Evolutionary conservation across 257 asterid genomes (phyloP), one percentile per base, ranked within the genome.

Genomic region (Voacanga thouarsii): DNA sequence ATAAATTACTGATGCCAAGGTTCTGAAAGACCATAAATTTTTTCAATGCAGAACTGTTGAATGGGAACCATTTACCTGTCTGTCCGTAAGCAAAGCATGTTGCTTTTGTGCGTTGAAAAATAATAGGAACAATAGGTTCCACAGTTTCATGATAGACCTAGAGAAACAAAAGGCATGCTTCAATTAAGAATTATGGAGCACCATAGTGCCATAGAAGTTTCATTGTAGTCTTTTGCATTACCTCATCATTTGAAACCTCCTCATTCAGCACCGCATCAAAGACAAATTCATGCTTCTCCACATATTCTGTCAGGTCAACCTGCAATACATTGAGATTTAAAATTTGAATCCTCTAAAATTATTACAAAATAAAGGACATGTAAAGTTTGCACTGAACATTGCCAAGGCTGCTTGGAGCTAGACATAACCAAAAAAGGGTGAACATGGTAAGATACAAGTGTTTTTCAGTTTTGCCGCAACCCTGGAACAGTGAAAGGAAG

Each of bases 171-270:
- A 68, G 33, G 28, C 68, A 64, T 64, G 83, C 65, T 37, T 47
- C 28, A 53, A 64, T 68, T 53, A 77, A 78, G 59, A 81, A 75
- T 51, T 51, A 64, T 57, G 68, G 50, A 44, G 57, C 23, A 6
- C 69, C 65, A 16, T 59, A 78, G 73, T 3, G 80, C 63, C 49
- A 30, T 55, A 73, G 47, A 7, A 73, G 45, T 50, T 37, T 23
- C 43, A 68, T 33, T 77, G 41, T 69, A 33, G 9, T 18, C 33
- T 66, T 64, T 77, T 75, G 30, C 80, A 72, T 89, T 81, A 96
- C 99, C 98, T 96, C 97, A 76, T 93, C 98, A 85, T 96, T 96
- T 72, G 99, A 96, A 79, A 96, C 99, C 87, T 96, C 97, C 85
- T 96, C 99, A 77, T 96, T 80, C 66, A 96, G 87, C 84, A 96